Evolutionary conservation across 345 rosid genomes (phyloP), one percentile per base, ranked within the genome.

Genomic region (Gossypium thurberi): DNA sequence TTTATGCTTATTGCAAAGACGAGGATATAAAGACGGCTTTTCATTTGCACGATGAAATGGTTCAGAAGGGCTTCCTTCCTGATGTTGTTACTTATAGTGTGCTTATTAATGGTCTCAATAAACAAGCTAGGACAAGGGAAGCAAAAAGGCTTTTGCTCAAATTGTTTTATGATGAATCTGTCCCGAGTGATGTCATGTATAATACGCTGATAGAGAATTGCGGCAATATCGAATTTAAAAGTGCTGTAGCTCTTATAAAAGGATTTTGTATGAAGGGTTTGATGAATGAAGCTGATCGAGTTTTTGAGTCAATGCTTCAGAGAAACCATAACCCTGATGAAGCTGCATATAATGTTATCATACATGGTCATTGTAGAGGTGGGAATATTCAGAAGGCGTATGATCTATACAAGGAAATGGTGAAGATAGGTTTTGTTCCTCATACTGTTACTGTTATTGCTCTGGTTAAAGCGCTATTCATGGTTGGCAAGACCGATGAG

Each of bases 251-350:
- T 55, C 96, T 91, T 72, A 73, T 94, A 25, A 94, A 90, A 79
- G 97, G 97, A 20, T 91, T 94, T 76, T 94, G 98, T 71, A 86
- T 89, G 96, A 91, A 91, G 81, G 97, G 96, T 51, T 81, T 94
- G 89, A 90, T 91, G 91, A 71, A 77, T 2, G 96, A 94, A 82
- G 98, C 98, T 43, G 96, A 94, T 81, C 72, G 28, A 58, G 89
- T 85, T 73, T 85, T 90, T 65, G 82, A 87, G 73, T 88, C 88
- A 3, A 89, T 94, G 91, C 80, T 88, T 79, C 82, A 84, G 78
- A 85, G 74, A 75, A 85, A 84, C 79, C 84, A 82, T 72, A 82
- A 74, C 57, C 94, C 93, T 1, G 82, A 83, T 80, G 96, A 86
- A 78, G 85, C 92, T 13, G 89, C 85, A 8, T 94, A 88, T 70